A percentile compares a stretch with the other conserved stretches of the same genome.
Conservation (phyloP, 306 rosid genomes). For the Glycine tomentella region DNA sequence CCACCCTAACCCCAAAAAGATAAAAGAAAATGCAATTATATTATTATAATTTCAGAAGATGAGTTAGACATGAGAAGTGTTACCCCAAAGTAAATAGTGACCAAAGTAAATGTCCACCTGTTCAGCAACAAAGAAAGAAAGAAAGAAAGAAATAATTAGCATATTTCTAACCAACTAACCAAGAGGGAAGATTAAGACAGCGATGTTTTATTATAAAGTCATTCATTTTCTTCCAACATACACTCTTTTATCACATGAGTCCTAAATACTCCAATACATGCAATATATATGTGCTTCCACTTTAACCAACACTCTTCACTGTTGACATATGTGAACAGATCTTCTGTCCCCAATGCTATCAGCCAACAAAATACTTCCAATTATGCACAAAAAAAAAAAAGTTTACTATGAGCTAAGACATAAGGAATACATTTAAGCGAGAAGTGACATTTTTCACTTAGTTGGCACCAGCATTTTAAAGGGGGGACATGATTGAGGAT, state of each 20-base stretch:
- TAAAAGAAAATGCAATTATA: background rate
- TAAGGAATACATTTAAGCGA: constrained; percentile 9
- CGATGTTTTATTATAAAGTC: constrained; percentile 21
- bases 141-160: constrained; percentile 42
- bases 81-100: constrained; percentile 93
- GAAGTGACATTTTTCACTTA: background rate
- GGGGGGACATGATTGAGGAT: constrained; percentile 14
- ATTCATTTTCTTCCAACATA: constrained; percentile 1
- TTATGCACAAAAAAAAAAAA: background rate
- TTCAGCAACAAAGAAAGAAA: constrained; percentile 42
- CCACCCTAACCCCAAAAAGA: no score
- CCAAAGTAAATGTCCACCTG: constrained; percentile 97
- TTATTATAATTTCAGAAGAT: constrained; percentile 19
- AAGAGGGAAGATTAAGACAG: constrained; percentile 23
- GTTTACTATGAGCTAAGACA: background rate
- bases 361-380: background rate
- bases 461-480: background rate
- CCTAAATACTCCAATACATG: constrained; percentile 25
- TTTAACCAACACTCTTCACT: constrained; percentile 22
- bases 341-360: background rate
- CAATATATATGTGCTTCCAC: background rate
- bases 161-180: constrained; percentile 35
- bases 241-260: constrained; percentile 3
- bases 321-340: background rate
- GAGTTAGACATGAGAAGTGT: constrained; percentile 44